These are phyloP conservation scores for Brasilioporus rufonigricans DNA, from an alignment of 768 basidiomycete species.

Conservation along the genomic window DNA sequence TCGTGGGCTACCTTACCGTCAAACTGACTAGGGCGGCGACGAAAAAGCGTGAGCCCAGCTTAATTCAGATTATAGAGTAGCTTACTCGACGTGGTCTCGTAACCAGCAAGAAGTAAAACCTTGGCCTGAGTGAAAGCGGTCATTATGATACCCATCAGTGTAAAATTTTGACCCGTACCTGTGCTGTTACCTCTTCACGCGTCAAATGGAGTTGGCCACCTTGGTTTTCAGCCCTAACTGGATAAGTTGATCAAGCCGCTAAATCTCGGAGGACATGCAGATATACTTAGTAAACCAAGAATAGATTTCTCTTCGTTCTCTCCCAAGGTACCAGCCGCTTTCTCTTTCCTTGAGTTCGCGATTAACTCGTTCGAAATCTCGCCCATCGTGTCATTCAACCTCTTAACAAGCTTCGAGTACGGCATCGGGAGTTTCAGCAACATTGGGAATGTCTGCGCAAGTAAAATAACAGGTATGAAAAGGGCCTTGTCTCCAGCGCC, in stretches of 20 bases:
- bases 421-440: slow-evolving; percentile 33
- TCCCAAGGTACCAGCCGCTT: slow-evolving; percentile 26
- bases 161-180: slow-evolving; percentile 15
- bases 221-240: slow-evolving; percentile 39
- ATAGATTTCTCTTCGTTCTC: slow-evolving; percentile 36
- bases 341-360: slow-evolving; percentile 32
- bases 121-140: slow-evolving; percentile 28
- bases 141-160: background rate
- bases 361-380: slow-evolving; percentile 36
- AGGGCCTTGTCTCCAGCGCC: slow-evolving; percentile 4
- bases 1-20: slow-evolving; percentile 4
- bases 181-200: slow-evolving; percentile 40
- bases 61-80: background rate
- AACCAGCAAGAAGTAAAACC: slow-evolving; percentile 38
- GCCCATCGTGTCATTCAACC: slow-evolving; percentile 30
- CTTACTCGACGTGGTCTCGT: slow-evolving; percentile 41
- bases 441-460: slow-evolving; percentile 31
- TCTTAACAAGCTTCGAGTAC: slow-evolving; percentile 21
- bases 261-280: background rate
- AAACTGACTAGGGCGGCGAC: slow-evolving; percentile 4
- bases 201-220: slow-evolving; percentile 32
- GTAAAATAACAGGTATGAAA: slow-evolving; percentile 15
- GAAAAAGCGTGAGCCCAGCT: background rate
- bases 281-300: slow-evolving; percentile 37
- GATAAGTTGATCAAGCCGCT: background rate